Conservation (phyloP, 257 asterid genomes). For the Eucommia ulmoides region DNA sequence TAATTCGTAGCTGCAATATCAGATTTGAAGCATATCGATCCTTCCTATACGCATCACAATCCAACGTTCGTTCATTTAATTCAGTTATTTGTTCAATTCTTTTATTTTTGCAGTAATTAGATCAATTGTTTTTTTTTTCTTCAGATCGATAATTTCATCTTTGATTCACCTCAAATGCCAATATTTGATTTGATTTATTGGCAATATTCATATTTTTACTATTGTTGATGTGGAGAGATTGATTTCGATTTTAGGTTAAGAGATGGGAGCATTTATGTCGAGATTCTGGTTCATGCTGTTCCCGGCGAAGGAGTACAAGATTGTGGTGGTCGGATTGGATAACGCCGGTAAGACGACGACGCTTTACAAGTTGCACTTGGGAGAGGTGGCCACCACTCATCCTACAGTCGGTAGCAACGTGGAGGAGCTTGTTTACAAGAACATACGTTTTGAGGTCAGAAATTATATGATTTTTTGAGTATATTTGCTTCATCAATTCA, state of each 20-base stretch:
- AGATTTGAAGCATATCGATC: too few species aligned
- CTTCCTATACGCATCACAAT: too few species aligned
- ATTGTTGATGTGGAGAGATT: not conserved
- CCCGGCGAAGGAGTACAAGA: slow-evolving; percentile 97
- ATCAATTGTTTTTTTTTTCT: too few species aligned
- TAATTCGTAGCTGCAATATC: too few species aligned
- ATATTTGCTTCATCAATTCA: too few species aligned
- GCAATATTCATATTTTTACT: not conserved
- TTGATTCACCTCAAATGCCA: too few species aligned
- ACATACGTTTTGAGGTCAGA: slow-evolving; percentile 97
- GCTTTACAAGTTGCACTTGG: slow-evolving; percentile 83
- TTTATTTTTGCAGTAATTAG: too few species aligned
- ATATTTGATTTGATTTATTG: not conserved
- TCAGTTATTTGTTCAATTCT: too few species aligned
- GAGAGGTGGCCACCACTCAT: slow-evolving; percentile 89
- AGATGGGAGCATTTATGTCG: slow-evolving; percentile 80
- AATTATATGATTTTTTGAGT: too few species aligned
- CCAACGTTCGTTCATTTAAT: too few species aligned
- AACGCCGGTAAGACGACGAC: slow-evolving; percentile 98
- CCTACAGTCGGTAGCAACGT: slow-evolving; percentile 99
- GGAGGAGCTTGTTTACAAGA: slow-evolving; percentile 89
- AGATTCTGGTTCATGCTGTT: slow-evolving; percentile 90
- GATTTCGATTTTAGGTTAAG: not conserved
- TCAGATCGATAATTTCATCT: too few species aligned
- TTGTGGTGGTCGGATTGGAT: slow-evolving; percentile 92